These are phyloP conservation scores for Scedosporium aurantiacum DNA, from an alignment of 2,329 filamentous ascomycete species.

Conservation along the genomic window DNA sequence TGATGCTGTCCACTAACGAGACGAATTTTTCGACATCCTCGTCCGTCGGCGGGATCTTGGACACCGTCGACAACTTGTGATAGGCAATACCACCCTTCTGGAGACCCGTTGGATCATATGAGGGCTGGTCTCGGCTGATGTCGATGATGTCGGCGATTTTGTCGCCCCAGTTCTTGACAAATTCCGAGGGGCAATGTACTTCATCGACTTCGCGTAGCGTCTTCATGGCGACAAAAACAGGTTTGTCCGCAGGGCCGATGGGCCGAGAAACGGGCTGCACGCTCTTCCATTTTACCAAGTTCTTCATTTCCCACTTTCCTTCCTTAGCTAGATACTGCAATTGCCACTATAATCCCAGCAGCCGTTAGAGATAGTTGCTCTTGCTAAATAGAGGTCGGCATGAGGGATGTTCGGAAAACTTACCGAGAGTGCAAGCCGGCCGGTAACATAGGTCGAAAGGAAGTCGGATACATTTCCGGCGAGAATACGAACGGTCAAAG, in stretches of 20 bases:
- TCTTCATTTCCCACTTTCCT: conserved; percentile 98
- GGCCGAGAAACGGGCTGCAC: conserved; percentile 66
- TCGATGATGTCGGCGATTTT: conserved; percentile 71
- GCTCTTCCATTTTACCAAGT: conserved; percentile 80
- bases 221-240: conserved; percentile 81
- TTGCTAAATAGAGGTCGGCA: not conserved
- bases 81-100: conserved; percentile 58
- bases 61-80: conserved; percentile 84
- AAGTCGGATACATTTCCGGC: conserved; percentile 79
- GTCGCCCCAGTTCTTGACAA: conserved; percentile 56
- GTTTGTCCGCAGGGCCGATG: conserved; percentile 43
- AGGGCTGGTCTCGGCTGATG: conserved; percentile 81
- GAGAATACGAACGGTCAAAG: conserved; percentile 61
- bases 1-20: conserved; percentile 46
- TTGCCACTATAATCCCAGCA: conserved; percentile 67
- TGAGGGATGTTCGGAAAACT: not conserved
- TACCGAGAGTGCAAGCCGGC: conserved; percentile 31
- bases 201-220: conserved; percentile 85
- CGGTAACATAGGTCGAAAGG: conserved; percentile 61
- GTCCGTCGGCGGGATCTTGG: conserved; percentile 68
- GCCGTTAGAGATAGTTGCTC: too few species aligned
- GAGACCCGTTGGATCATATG: conserved; percentile 69
- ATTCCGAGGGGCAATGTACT: conserved; percentile 62
- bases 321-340: conserved; percentile 77
- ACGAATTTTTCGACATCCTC: conserved; percentile 44